Percentiles rank a stretch among this genome's conserved stretches.
Evolutionary conservation across 2,329 filamentous ascomycete species (phyloP).

Genomic region (Hypoxylon sp.): DNA sequence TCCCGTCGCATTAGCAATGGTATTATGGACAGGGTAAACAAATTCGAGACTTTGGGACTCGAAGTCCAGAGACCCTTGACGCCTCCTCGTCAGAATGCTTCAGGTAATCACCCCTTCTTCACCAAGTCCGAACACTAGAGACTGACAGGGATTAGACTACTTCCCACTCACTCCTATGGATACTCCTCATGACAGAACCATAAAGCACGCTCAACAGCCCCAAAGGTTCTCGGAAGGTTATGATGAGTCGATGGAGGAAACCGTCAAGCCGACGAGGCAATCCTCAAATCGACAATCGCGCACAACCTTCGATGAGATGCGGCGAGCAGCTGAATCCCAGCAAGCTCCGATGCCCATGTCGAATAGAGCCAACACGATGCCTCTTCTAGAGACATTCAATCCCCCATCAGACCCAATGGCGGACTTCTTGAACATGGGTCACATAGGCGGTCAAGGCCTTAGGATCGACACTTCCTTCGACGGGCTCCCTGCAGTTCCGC

Average conservation of each 20-base stretch:
- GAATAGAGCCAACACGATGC: slow-evolving; percentile 66
- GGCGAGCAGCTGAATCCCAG: slow-evolving; percentile 67
- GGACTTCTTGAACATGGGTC: slow-evolving; percentile 69
- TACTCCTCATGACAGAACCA: slow-evolving; percentile 68
- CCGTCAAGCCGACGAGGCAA: slow-evolving; percentile 69
- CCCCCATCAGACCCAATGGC: slow-evolving; percentile 68
- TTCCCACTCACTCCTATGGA: slow-evolving; percentile 78
- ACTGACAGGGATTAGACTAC: slow-evolving; percentile 64
- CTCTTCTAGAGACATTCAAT: slow-evolving; percentile 58
- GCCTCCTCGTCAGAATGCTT: slow-evolving; percentile 71
- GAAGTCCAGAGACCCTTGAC: slow-evolving; percentile 71
- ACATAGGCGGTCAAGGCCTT: slow-evolving; percentile 57
- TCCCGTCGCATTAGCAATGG: slow-evolving; percentile 71
- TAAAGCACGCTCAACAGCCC: slow-evolving; percentile 60
- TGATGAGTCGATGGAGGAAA: slow-evolving; percentile 77
- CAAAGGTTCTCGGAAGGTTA: slow-evolving; percentile 72
- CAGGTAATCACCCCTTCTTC: slow-evolving; percentile 64
- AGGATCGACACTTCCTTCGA: slow-evolving; percentile 60
- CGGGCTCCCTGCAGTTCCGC: slow-evolving; percentile 54
- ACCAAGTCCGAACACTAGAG: background rate
- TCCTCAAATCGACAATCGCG: slow-evolving; percentile 62
- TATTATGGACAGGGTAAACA: slow-evolving; percentile 71
- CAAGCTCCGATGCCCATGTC: slow-evolving; percentile 67
- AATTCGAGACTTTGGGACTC: slow-evolving; percentile 69
- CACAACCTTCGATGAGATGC: slow-evolving; percentile 72